A percentile compares a stretch with the other conserved stretches of the same genome.
These are phyloP conservation scores for Hypoxylon sp. DNA, from an alignment of 2,329 filamentous ascomycete species.

Conservation along the genomic window DNA sequence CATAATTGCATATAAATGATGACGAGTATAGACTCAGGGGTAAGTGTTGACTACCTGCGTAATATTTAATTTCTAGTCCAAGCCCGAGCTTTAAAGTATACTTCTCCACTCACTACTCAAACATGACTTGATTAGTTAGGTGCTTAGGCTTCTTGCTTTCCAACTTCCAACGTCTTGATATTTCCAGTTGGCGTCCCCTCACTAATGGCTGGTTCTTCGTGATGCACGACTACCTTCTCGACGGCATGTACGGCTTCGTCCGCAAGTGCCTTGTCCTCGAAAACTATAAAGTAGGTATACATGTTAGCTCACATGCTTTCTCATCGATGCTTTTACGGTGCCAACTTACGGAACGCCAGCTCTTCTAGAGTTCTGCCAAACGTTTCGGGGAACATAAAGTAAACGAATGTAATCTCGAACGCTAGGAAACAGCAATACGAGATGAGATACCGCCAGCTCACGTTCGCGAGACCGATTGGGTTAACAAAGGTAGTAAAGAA, in stretches of 20 bases:
- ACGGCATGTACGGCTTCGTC: conserved; percentile 58
- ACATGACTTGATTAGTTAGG: neutral
- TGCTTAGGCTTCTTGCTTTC: conserved; percentile 19
- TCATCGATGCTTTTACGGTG: neutral
- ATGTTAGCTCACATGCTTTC: conserved; percentile 32
- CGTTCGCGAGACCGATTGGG: conserved; percentile 59
- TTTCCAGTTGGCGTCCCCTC: conserved; percentile 9
- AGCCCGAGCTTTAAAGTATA: neutral
- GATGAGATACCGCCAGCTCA: conserved; percentile 61
- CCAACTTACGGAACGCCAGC: conserved; percentile 58
- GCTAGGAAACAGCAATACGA: conserved; percentile 62
- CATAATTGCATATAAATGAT: neutral
- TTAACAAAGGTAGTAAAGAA: conserved; percentile 64
- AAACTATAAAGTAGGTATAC: conserved; percentile 52
- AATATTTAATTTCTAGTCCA: neutral
- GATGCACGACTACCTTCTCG: conserved; percentile 55
- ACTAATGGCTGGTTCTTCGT: conserved; percentile 32
- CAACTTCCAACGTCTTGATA: conserved; percentile 6
- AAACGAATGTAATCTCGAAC: conserved; percentile 70
- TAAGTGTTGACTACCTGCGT: too few relatives aligned
- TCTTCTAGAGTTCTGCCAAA: conserved; percentile 86
- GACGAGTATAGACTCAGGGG: neutral
- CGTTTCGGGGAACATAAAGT: conserved; percentile 88
- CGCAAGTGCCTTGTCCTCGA: conserved; percentile 58
- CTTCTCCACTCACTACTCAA: neutral